These are phyloP conservation scores for Aurantiochytrium sp. DNA, from an alignment of 108 stramenopile genomes.

Conservation along the genomic window DNA sequence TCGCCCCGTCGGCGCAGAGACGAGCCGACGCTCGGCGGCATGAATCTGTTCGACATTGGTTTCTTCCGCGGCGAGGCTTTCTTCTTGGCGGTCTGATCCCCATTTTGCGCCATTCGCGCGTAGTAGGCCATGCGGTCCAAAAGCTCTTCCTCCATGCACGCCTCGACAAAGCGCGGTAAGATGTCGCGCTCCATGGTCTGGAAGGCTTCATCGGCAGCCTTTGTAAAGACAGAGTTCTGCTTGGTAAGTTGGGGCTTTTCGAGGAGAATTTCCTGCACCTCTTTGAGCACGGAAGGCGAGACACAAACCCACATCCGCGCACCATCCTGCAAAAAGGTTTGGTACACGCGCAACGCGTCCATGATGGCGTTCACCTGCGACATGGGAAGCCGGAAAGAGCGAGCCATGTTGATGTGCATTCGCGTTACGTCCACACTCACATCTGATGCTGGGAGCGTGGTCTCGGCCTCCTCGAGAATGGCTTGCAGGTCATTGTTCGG, in stretches of 20 bases:
- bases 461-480: constrained; percentile 6
- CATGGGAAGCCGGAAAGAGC: not conserved
- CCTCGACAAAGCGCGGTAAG: not conserved
- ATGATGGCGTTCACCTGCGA: not conserved
- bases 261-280: not conserved
- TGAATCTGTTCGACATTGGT: too few relatives aligned
- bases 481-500: not conserved
- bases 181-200: not conserved
- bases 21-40: too few relatives aligned
- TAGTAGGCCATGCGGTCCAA: not conserved
- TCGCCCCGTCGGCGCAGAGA: too few relatives aligned
- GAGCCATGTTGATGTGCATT: constrained; percentile 12
- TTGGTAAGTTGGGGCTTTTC: not conserved
- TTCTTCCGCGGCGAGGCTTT: too few relatives aligned
- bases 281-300: not conserved
- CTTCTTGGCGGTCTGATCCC: not conserved
- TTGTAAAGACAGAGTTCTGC: not conserved
- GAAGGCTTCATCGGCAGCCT: not conserved
- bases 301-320: constrained; percentile 11
- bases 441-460: not conserved
- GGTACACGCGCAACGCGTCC: not conserved
- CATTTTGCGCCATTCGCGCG: not conserved
- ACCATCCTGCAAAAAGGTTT: not conserved
- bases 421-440: not conserved
- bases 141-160: not conserved